These are phyloP conservation scores for Scheffersomyces lignosus DNA, from an alignment of 805 yeast genomes.

Conservation along the genomic window DNA sequence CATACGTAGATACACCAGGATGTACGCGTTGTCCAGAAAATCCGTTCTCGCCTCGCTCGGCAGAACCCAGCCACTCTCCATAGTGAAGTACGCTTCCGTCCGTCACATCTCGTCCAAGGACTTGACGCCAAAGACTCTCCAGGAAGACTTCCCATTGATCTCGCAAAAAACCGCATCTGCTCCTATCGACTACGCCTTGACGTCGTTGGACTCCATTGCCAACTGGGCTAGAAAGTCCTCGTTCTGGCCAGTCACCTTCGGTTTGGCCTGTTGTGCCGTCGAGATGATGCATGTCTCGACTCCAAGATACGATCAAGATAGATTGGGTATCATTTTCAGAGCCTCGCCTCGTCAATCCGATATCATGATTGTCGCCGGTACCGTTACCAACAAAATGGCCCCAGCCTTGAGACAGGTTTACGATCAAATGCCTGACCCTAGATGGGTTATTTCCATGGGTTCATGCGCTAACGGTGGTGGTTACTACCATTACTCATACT, in stretches of 20 bases:
- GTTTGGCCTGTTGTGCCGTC: constrained; percentile 90
- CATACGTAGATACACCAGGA: too few relatives aligned
- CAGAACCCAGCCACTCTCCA: constrained; percentile 11
- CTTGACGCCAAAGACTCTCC: constrained; percentile 52
- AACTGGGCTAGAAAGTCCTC: constrained; percentile 92
- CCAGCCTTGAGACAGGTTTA: constrained; percentile 91
- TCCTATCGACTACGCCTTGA: constrained; percentile 76
- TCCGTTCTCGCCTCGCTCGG: constrained; percentile 16
- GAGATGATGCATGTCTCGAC: constrained; percentile 95
- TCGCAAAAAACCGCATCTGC: constrained; percentile 54
- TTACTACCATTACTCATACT: constrained; percentile 84
- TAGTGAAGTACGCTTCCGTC: constrained; percentile 9
- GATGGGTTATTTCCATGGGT: constrained; percentile 95
- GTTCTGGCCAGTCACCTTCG: constrained; percentile 92
- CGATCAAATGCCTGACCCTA: constrained; percentile 93
- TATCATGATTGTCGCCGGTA: constrained; percentile 90
- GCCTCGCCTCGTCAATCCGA: constrained; percentile 93
- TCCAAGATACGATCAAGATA: constrained; percentile 89
- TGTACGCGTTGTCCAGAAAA: constrained; percentile 31
- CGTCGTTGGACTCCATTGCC: constrained; percentile 77
- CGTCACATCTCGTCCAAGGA: constrained; percentile 39
- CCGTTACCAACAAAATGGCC: constrained; percentile 90
- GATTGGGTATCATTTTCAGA: constrained; percentile 89
- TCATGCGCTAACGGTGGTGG: constrained; percentile 95
- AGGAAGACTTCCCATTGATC: constrained; percentile 70